Base-by-base conservation (phyloP, 495 filamentous ascomycete genomes). In the Aspergillus sparsus region DNA sequence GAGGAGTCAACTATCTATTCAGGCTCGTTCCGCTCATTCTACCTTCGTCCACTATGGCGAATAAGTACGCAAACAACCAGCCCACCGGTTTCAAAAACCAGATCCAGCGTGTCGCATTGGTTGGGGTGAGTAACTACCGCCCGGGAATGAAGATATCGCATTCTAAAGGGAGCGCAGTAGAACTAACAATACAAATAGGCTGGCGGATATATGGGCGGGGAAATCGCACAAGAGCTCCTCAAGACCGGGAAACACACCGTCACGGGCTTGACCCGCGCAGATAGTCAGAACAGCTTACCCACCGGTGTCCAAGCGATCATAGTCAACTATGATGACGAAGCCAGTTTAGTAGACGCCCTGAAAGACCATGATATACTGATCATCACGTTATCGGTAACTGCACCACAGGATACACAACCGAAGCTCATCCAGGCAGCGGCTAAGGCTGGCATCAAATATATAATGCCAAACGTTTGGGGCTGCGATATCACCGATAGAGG, bases 381-480 rank as follows among this genome's bases (percentile, higher is more conserved):
- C 64, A 87, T 89, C 66, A 85, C 83, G 6, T 64, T 89, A 58
- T 49, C 55, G n/a, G 68, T 72, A 6, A 58, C 16, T 1, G 77
- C 77, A 0, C 71, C 80, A 0, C 63, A 61, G 5, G 75, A 77
- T 2, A 74, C 69, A 1, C 78, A 86, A 13, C 51, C 53, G 33
- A 73, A 77, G 47, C 74, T 90, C 54, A 68, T 87, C 60, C 62
- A 77, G 3, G 87, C 87, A 0, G 88, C 88, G 1, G 83, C 76
- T 5, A 73, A 80, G 42, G 87, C 88, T 1, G 80, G 80, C 5
- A 83, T 90, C 0, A 70, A 67, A 0, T 89, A 83, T 72, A 67
- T 90, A 52, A 64, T 89, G 35, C 87, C 88, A 15, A 88, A 88
- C 68, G 77, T 76, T 47, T 89, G 70, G 60, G 79, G 80, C 21